Evolutionary conservation across 2,329 filamentous ascomycete genomes (phyloP).

Genomic region (Aspergillus terreus): DNA sequence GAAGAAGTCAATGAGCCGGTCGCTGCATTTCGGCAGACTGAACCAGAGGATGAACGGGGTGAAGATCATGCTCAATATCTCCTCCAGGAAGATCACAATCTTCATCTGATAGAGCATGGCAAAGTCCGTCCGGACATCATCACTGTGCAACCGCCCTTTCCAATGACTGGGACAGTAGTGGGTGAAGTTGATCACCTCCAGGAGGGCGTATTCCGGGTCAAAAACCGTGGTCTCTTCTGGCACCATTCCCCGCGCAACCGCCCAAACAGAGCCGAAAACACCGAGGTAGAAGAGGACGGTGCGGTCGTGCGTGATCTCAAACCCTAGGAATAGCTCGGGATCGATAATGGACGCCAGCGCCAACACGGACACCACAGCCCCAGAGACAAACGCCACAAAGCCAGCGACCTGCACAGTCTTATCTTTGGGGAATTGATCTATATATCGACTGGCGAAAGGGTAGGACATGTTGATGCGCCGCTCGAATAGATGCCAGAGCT

Average conservation of each 20-base stretch:
- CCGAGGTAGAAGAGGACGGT: constrained; percentile 90
- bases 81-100: constrained; percentile 85
- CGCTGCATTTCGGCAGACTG: constrained; percentile 80
- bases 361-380: constrained; percentile 80
- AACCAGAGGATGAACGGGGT: constrained; percentile 86
- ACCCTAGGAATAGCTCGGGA: constrained; percentile 82
- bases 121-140: constrained; percentile 89
- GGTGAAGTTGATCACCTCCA: constrained; percentile 86
- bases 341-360: constrained; percentile 82
- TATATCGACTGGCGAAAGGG: constrained; percentile 84
- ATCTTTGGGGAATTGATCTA: constrained; percentile 94
- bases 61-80: constrained; percentile 86
- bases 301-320: constrained; percentile 84
- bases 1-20: constrained; percentile 96
- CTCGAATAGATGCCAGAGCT: constrained; percentile 86
- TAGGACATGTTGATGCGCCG: constrained; percentile 91
- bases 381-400: constrained; percentile 82
- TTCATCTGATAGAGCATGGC: constrained; percentile 88
- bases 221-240: constrained; percentile 87
- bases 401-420: constrained; percentile 82
- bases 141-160: constrained; percentile 85
- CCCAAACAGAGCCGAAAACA: constrained; percentile 78
- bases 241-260: constrained; percentile 74
- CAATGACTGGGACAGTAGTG: constrained; percentile 89
- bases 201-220: constrained; percentile 84